phyloP scores from a whole-genome alignment of 2,329 filamentous ascomycete species.

The Stemphylium lycopersici region DNA sequence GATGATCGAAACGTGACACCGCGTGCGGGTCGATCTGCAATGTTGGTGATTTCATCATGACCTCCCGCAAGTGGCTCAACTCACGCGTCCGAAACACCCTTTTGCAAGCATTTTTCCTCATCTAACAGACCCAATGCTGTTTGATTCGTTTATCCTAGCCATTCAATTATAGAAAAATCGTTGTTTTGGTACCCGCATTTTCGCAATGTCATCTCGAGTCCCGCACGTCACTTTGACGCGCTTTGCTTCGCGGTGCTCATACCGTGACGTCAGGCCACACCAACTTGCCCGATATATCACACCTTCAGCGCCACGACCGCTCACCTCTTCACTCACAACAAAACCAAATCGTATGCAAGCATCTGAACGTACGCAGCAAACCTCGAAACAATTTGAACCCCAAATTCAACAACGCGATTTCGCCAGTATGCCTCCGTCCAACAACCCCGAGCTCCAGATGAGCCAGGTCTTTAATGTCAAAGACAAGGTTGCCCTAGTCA shows the following conservation, averaged over 20 bases:
- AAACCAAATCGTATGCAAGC: conserved; percentile 14
- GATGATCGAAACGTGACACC: conserved; percentile 11
- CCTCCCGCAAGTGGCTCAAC: neutral
- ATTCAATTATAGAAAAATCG: neutral
- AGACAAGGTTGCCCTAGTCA: conserved; percentile 50
- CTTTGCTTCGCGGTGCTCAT: conserved; percentile 15
- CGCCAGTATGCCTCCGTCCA: conserved; percentile 42
- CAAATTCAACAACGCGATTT: conserved; percentile 20
- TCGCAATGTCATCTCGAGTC: conserved; percentile 6
- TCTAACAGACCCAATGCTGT: neutral
- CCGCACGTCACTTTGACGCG: conserved; percentile 32
- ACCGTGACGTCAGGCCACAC: conserved; percentile 34
- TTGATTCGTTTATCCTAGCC: neutral
- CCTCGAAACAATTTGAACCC: conserved; percentile 18
- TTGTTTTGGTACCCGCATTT: neutral
- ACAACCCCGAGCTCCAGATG: conserved; percentile 39
- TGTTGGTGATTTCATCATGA: conserved; percentile 17
- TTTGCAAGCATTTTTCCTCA: neutral
- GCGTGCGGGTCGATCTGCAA: conserved; percentile 6
- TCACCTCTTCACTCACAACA: conserved; percentile 5
- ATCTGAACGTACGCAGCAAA: conserved; percentile 17
- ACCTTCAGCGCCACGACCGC: conserved; percentile 7
- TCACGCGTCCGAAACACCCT: neutral
- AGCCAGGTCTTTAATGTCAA: conserved; percentile 47
- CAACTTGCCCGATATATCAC: conserved; percentile 25